phyloP scores from a whole-genome alignment of 305 asterid species.

The Euphrasia arctica region DNA sequence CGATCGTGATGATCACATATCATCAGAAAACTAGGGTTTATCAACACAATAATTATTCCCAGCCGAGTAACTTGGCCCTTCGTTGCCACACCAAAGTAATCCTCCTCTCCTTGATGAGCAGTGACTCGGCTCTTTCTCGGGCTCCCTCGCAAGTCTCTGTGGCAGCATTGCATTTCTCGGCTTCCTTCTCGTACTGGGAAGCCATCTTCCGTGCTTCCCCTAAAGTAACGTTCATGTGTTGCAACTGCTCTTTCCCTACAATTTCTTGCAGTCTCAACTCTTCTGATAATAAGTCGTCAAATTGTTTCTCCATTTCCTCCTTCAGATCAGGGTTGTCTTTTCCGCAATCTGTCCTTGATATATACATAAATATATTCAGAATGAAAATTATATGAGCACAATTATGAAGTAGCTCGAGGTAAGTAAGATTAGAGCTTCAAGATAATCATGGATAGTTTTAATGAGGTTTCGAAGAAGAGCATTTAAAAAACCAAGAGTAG shows the following conservation, averaged over 20 bases:
- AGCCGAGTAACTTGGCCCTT: slow-evolving; percentile 76
- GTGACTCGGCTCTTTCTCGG: slow-evolving; percentile 60
- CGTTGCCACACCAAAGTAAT: slow-evolving; percentile 67
- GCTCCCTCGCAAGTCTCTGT: slow-evolving; percentile 91
- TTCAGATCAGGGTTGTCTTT: slow-evolving; percentile 88
- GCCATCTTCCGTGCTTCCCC: slow-evolving; percentile 79
- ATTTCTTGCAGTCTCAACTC: slow-evolving; percentile 71
- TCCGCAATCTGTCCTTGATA: slow-evolving; percentile 62
- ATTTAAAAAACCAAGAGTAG: too few species aligned
- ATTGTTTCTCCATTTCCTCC: slow-evolving; percentile 92
- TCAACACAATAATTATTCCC: slow-evolving; percentile 31
- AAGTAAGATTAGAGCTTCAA: too few species aligned
- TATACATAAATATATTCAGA: too few species aligned
- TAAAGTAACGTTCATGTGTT: slow-evolving; percentile 74
- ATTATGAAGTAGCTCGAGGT: too few species aligned
- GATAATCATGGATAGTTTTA: too few species aligned
- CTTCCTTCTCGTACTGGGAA: slow-evolving; percentile 77
- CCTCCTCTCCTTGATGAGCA: slow-evolving; percentile 68
- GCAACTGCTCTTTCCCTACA: slow-evolving; percentile 59
- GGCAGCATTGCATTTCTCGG: slow-evolving; percentile 91
- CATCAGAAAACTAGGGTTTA: neutral
- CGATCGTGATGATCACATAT: neutral
- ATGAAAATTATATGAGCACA: too few species aligned
- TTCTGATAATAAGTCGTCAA: slow-evolving; percentile 68
- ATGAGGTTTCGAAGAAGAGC: too few species aligned